phyloP scores from a whole-genome alignment of 768 basidiomycete genomes.

The Cantharellus cinnabarinus region DNA sequence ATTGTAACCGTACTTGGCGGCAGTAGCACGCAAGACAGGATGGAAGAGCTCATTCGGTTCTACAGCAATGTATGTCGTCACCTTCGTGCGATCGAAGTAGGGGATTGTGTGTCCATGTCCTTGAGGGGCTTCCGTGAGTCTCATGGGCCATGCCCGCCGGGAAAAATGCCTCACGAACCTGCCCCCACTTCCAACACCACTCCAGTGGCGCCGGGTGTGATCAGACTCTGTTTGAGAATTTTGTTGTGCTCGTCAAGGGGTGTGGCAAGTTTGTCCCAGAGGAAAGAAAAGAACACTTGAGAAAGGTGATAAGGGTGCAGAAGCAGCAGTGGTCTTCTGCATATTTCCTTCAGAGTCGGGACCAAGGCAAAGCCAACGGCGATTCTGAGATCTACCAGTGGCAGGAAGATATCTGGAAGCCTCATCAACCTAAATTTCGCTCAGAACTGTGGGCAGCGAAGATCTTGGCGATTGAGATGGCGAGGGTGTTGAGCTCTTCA shows the following conservation, averaged over 20 bases:
- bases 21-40: slow-evolving; percentile 27
- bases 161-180: slow-evolving; percentile 19
- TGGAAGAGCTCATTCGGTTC: slow-evolving; percentile 57
- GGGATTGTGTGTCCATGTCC: slow-evolving; percentile 35
- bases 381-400: too few relatives aligned
- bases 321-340: too few relatives aligned
- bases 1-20: slow-evolving; percentile 29
- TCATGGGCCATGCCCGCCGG: background rate
- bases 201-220: slow-evolving; percentile 35
- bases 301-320: too few relatives aligned
- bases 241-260: background rate
- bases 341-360: too few relatives aligned
- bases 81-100: slow-evolving; percentile 35
- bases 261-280: too few relatives aligned
- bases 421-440: too few relatives aligned
- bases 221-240: slow-evolving; percentile 16
- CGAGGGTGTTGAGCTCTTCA: too few relatives aligned
- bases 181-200: slow-evolving; percentile 50
- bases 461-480: too few relatives aligned
- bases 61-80: slow-evolving; percentile 47
- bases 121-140: slow-evolving; percentile 15
- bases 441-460: too few relatives aligned
- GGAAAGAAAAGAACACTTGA: too few relatives aligned
- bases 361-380: too few relatives aligned
- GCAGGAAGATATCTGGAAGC: too few relatives aligned